These are phyloP conservation scores for Martensiomyces pterosporus DNA, from an alignment of 192 early-diverging fungal species.

Conservation along the genomic window DNA sequence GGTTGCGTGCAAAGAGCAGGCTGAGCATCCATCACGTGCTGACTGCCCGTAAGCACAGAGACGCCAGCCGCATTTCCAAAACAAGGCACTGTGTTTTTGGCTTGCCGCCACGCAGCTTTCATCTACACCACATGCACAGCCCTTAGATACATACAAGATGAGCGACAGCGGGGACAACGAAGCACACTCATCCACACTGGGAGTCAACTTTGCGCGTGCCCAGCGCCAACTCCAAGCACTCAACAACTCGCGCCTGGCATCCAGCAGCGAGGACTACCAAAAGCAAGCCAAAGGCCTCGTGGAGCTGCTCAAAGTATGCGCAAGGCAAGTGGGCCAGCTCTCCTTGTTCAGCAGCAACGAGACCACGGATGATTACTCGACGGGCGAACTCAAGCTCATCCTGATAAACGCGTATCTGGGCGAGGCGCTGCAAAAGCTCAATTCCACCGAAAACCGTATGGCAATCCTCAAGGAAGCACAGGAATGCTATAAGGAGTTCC, in stretches of 20 bases:
- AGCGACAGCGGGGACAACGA: neutral
- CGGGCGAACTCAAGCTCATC: slow-evolving; percentile 65
- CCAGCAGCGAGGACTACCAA: slow-evolving; percentile 42
- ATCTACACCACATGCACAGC: neutral
- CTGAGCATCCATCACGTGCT: slow-evolving; percentile 6
- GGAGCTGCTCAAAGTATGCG: slow-evolving; percentile 16
- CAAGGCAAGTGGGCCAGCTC: slow-evolving; percentile 43
- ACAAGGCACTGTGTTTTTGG: neutral
- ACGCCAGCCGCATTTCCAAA: neutral
- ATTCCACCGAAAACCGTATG: slow-evolving; percentile 1
- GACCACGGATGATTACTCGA: slow-evolving; percentile 80
- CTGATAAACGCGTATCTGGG: slow-evolving; percentile 33
- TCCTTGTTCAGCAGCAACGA: slow-evolving; percentile 86
- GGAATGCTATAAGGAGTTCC: slow-evolving; percentile 19
- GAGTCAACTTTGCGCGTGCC: slow-evolving; percentile 31
- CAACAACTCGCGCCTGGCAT: slow-evolving; percentile 15
- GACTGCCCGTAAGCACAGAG: slow-evolving; percentile 7
- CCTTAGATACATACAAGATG: neutral
- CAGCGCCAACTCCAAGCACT: slow-evolving; percentile 31
- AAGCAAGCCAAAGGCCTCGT: slow-evolving; percentile 14
- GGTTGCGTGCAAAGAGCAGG: neutral
- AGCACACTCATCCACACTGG: slow-evolving; percentile 11
- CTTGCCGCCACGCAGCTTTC: neutral
- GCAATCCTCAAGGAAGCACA: slow-evolving; percentile 17
- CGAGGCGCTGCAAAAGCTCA: slow-evolving; percentile 35